Evolutionary conservation across 2,329 filamentous ascomycete species (phyloP), one percentile per base, ranked within the genome.

Genomic region (Aspergillus terreus): DNA sequence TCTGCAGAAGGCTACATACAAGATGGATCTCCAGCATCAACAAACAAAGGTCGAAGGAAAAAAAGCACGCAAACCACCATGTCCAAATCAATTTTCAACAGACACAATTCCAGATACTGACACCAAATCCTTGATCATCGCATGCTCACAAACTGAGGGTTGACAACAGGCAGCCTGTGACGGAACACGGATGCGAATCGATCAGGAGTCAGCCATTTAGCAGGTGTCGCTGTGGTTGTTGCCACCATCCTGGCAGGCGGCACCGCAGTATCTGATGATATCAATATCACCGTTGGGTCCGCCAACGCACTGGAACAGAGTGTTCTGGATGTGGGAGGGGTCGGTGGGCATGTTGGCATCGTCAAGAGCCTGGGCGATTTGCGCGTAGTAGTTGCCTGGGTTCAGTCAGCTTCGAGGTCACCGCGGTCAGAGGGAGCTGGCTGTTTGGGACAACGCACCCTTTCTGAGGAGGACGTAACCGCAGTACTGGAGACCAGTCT

Each of bases 181-280:
- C 25, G 25, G 25, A 27, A 10, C 6, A 27, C 7, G 9, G 25
- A 7, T 10, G 25, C 25, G 25, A 27, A 27, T 27, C 25, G 9
- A 27, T 10, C 25, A 27, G 25, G 6, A 10, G 25, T 27, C 25
- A 27, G 3, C 25, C 42, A 44, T 44, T 23, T 44, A 44, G 42
- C 42, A 44, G 10, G 42, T 23, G 25, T 44, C 42, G 19, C 42
- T 44, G 19, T 44, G 42, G 42, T 44, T 44, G 42, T 44, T n/a
- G 12, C 42, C 42, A 12, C 42, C 42, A 27, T 44, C 42, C 42
- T 44, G 42, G 19, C 42, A 44, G 12, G 42, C 19, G 4, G 42
- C 19, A n/a, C 42, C 42, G 25, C 42, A 44, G 42, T 44, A 44
- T 17, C 23, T 44, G 42, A 44, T 44, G 25, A 44, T 25, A 27